Percentiles rank a stretch among this genome's conserved stretches.
These are phyloP conservation scores for Leptoxyphium fumago DNA, from an alignment of 2,329 filamentous ascomycete genomes.

Conservation along the genomic window DNA sequence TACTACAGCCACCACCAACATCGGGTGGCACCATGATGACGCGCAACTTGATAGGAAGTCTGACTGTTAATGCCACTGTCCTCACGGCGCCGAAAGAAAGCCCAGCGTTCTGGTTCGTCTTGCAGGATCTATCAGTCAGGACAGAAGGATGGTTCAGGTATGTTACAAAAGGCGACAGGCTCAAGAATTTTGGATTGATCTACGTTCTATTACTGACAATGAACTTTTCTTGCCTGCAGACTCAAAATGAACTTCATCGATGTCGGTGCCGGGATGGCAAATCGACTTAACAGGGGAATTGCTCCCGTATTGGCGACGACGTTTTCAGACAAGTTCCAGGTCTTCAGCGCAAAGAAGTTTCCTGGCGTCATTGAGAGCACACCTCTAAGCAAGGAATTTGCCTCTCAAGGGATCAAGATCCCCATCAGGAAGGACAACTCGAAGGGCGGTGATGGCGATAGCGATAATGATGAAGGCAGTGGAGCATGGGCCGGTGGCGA, in stretches of 20 bases:
- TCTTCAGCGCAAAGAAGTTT: conserved; percentile 96
- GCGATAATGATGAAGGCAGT: conserved; percentile 28
- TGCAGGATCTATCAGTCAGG: conserved; percentile 87
- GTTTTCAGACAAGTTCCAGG: conserved; percentile 81
- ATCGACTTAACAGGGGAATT: conserved; percentile 52
- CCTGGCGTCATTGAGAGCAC: conserved; percentile 95
- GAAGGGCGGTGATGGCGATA: conserved; percentile 22
- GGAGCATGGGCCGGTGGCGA: neutral
- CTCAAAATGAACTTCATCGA: conserved; percentile 71
- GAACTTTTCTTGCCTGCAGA: conserved; percentile 21
- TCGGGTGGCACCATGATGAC: conserved; percentile 62
- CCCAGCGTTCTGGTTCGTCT: conserved; percentile 88
- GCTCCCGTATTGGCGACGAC: conserved; percentile 71
- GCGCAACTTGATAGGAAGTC: conserved; percentile 81
- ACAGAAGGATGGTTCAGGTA: conserved; percentile 87
- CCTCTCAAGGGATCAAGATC: conserved; percentile 88
- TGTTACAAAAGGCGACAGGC: conserved; percentile 10
- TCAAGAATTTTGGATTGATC: neutral
- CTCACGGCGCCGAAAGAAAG: conserved; percentile 66
- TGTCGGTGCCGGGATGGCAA: conserved; percentile 42
- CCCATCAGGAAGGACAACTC: conserved; percentile 71
- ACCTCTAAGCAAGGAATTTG: conserved; percentile 78
- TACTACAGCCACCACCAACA: conserved; percentile 16
- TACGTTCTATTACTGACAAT: conserved; percentile 5
- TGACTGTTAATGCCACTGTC: conserved; percentile 76